phyloP scores from a whole-genome alignment of 1,284 basidiomycete species.

The Ustilago tritici region DNA sequence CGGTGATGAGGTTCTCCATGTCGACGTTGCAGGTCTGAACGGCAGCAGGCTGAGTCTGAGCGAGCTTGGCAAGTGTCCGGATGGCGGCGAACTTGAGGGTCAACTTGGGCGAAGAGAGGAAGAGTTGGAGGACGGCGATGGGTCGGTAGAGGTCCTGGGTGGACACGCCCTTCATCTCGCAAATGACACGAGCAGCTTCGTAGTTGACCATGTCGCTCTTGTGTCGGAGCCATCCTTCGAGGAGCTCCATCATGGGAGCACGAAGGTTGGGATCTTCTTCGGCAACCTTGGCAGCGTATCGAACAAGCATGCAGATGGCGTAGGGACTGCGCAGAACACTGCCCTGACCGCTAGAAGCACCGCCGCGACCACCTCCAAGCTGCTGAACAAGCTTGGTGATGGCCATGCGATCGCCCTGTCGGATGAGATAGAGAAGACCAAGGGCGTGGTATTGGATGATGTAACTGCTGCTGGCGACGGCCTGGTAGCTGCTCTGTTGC shows the following conservation, averaged over 20 bases:
- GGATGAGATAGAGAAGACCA: conserved; percentile 91
- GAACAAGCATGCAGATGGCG: conserved; percentile 99
- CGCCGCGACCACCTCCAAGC: conserved; percentile 68
- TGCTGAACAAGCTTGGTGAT: conserved; percentile 99
- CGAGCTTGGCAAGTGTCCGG: conserved; percentile 83
- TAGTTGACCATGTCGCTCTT: conserved; percentile 99
- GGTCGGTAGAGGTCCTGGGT: conserved; percentile 84
- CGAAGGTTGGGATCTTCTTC: conserved; percentile 84
- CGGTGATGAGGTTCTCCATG: conserved; percentile 96
- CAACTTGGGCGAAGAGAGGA: conserved; percentile 66
- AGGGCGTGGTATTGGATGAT: conserved; percentile 98
- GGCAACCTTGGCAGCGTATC: conserved; percentile 96
- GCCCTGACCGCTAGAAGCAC: conserved; percentile 81
- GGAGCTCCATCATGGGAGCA: conserved; percentile 82
- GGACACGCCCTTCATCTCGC: conserved; percentile 89
- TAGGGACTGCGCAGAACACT: conserved; percentile 89
- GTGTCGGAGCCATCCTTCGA: conserved; percentile 95
- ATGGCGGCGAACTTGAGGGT: conserved; percentile 98
- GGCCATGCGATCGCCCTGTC: conserved; percentile 98
- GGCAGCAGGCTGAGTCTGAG: conserved; percentile 84
- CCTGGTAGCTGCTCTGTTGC: conserved; percentile 79
- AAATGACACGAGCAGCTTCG: conserved; percentile 96
- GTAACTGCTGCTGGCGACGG: conserved; percentile 76
- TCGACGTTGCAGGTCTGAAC: conserved; percentile 96
- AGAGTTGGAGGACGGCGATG: conserved; percentile 73